These are phyloP conservation scores for Lachancea waltii DNA, from an alignment of 805 yeast genomes.

Conservation along the genomic window DNA sequence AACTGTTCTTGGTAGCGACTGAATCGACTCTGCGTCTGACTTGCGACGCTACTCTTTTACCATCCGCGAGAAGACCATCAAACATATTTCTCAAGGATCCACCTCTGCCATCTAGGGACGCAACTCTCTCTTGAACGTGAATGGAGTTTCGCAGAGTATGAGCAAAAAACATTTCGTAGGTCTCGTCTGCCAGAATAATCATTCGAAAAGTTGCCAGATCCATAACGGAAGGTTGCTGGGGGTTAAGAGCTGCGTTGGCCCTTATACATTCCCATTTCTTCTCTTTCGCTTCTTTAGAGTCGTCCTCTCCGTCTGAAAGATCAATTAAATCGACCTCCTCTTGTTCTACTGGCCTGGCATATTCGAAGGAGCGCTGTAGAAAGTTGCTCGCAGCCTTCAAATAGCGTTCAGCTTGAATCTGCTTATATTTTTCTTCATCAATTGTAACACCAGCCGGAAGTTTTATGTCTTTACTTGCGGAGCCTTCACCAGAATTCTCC, in stretches of 20 bases:
- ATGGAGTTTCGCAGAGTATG: slow-evolving; percentile 60
- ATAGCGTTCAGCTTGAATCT: slow-evolving; percentile 70
- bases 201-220: slow-evolving; percentile 86
- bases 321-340: slow-evolving; percentile 37
- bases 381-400: slow-evolving; percentile 82
- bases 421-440: slow-evolving; percentile 55
- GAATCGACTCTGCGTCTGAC: slow-evolving; percentile 85
- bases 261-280: slow-evolving; percentile 33
- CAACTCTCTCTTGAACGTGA: slow-evolving; percentile 54
- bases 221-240: slow-evolving; percentile 64
- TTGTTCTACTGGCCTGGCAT: slow-evolving; percentile 65
- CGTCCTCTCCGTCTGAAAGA: slow-evolving; percentile 28
- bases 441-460: slow-evolving; percentile 56
- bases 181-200: slow-evolving; percentile 91
- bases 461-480: slow-evolving; percentile 35
- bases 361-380: slow-evolving; percentile 81
- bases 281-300: slow-evolving; percentile 18
- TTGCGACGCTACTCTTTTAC: slow-evolving; percentile 82
- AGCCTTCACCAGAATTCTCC: slow-evolving; percentile 28
- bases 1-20: slow-evolving; percentile 37
- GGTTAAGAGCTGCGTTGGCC: slow-evolving; percentile 80
- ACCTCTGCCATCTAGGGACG: slow-evolving; percentile 37
- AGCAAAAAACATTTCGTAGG: slow-evolving; percentile 79
- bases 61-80: slow-evolving; percentile 87
- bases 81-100: slow-evolving; percentile 77